Conservation (phyloP, 2,329 filamentous ascomycete species). For the Aspergillus costaricaensis region DNA sequence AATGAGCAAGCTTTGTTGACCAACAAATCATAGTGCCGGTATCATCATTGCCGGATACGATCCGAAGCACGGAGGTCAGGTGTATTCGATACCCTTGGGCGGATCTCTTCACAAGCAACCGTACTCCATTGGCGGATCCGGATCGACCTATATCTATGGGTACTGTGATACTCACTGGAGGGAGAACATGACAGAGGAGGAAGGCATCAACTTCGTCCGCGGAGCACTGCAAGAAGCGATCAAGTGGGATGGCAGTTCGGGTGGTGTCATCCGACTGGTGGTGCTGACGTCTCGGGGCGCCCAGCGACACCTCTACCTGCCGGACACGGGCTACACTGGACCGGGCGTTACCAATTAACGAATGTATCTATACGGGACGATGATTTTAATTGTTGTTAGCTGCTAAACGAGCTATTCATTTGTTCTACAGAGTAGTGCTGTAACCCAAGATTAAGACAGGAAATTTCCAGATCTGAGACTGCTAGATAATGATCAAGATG, state of each 20-base stretch:
- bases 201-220: slow-evolving; percentile 92
- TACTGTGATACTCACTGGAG: slow-evolving; percentile 97
- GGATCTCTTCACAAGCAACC: slow-evolving; percentile 97
- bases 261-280: slow-evolving; percentile 97
- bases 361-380: slow-evolving; percentile 17
- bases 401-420: neutral
- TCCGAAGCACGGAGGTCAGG: slow-evolving; percentile 89
- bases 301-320: slow-evolving; percentile 90
- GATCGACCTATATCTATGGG: slow-evolving; percentile 98
- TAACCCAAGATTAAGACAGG: too few relatives aligned
- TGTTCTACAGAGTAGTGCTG: neutral
- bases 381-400: slow-evolving; percentile 18
- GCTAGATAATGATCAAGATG: neutral
- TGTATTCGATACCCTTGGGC: slow-evolving; percentile 95
- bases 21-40: slow-evolving; percentile 66
- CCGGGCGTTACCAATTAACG: slow-evolving; percentile 56
- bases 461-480: neutral
- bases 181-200: slow-evolving; percentile 89
- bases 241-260: slow-evolving; percentile 99
- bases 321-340: slow-evolving; percentile 83
- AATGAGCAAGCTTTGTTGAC: slow-evolving; percentile 5
- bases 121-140: slow-evolving; percentile 93
- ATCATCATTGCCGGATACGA: slow-evolving; percentile 99
- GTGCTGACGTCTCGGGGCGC: slow-evolving; percentile 89
- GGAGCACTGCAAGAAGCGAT: slow-evolving; percentile 88